Conservation (phyloP, 2,329 filamentous ascomycete genomes). For the Aspergillus vadensis region DNA sequence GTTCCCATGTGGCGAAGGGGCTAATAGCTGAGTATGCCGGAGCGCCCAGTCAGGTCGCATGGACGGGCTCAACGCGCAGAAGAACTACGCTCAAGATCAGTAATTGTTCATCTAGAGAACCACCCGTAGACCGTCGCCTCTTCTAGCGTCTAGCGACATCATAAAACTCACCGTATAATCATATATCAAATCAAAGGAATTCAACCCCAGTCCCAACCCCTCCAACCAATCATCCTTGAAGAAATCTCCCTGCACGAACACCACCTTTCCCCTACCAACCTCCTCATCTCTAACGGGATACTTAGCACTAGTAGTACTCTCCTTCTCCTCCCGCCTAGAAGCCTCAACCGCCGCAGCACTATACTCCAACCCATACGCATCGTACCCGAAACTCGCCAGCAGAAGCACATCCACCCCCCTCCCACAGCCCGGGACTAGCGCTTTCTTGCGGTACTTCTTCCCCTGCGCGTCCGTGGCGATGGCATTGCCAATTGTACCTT, state of each 20-base stretch:
- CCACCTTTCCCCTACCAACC: slow-evolving; percentile 49
- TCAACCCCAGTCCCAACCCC: background rate
- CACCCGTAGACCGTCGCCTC: background rate
- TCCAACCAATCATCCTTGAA: slow-evolving; percentile 18
- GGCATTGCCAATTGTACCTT: slow-evolving; percentile 40
- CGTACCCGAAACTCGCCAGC: slow-evolving; percentile 72
- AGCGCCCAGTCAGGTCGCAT: slow-evolving; percentile 61
- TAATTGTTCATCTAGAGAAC: background rate
- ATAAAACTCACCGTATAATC: slow-evolving; percentile 54
- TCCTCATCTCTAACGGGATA: slow-evolving; percentile 12
- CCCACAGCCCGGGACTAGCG: slow-evolving; percentile 79
- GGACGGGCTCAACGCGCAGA: slow-evolving; percentile 59
- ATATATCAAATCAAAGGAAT: slow-evolving; percentile 23
- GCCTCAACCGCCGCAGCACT: slow-evolving; percentile 12
- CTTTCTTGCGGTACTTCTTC: slow-evolving; percentile 50
- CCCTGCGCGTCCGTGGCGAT: slow-evolving; percentile 25
- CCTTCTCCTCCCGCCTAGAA: slow-evolving; percentile 1
- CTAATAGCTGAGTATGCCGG: slow-evolving; percentile 46
- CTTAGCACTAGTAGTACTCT: background rate
- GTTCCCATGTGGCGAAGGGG: slow-evolving; percentile 41
- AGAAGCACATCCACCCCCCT: slow-evolving; percentile 78
- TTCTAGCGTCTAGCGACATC: background rate
- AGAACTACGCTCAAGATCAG: slow-evolving; percentile 52
- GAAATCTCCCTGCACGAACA: slow-evolving; percentile 61
- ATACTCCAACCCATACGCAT: slow-evolving; percentile 71